Evolutionary conservation across 202 grass and related monocot genomes (phyloP).

Genomic region (Panicum hallii): DNA sequence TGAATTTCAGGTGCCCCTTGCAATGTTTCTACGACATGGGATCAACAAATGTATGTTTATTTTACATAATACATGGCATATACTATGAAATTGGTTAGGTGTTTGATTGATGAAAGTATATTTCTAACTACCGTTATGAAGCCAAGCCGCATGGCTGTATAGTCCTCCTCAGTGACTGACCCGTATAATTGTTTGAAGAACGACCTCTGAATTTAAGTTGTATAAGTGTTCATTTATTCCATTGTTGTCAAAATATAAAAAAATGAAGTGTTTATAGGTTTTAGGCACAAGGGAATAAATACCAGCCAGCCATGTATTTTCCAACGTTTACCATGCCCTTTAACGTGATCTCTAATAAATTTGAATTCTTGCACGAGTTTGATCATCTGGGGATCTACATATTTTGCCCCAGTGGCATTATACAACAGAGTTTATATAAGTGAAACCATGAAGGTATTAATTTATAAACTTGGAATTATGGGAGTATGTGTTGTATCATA

Average conservation of each 20-base stretch:
- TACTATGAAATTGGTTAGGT: not conserved
- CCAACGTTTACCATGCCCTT: slow-evolving; percentile 51
- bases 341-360: slow-evolving; percentile 67
- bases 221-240: not conserved
- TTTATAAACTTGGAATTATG: not conserved
- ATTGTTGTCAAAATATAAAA: not conserved
- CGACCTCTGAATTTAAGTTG: slow-evolving; percentile 56
- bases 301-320: slow-evolving; percentile 67
- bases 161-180: slow-evolving; percentile 69
- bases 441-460: not conserved
- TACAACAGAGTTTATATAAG: not conserved
- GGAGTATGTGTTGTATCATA: slow-evolving; percentile 5
- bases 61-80: not conserved
- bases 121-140: slow-evolving; percentile 68
- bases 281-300: not conserved
- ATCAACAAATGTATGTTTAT: not conserved
- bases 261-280: not conserved
- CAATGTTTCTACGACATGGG: slow-evolving; percentile 62
- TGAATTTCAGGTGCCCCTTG: slow-evolving; percentile 56
- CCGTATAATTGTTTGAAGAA: slow-evolving; percentile 88
- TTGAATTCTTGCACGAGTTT: slow-evolving; percentile 62
- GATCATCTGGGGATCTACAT: slow-evolving; percentile 55
- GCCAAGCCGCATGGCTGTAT: slow-evolving; percentile 74
- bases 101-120: not conserved
- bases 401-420: not conserved